Evolutionary conservation across 78 protist species (phyloP).

Genomic region (Dictyostelium discoideum): DNA sequence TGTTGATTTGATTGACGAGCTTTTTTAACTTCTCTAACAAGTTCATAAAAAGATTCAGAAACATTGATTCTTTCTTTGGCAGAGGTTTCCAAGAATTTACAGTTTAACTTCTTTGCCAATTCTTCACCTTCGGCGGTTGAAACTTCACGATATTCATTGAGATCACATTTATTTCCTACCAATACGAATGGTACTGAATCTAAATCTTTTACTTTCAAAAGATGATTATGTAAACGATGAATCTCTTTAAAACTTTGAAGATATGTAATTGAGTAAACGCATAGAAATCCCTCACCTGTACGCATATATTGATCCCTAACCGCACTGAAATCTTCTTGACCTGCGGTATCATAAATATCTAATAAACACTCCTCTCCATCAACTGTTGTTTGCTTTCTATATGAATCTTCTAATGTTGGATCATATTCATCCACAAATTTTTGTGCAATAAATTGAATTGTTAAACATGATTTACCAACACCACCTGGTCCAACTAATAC

Average conservation of each 20-base stretch:
- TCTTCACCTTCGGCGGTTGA: slow-evolving; percentile 74
- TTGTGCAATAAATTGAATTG: slow-evolving; percentile 81
- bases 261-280: slow-evolving; percentile 81
- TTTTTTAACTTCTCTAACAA: slow-evolving; percentile 75
- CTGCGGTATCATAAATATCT: slow-evolving; percentile 93
- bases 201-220: slow-evolving; percentile 70
- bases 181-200: slow-evolving; percentile 88
- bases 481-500: slow-evolving; percentile 84
- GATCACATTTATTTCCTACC: slow-evolving; percentile 95
- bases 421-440: slow-evolving; percentile 84
- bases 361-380: slow-evolving; percentile 80
- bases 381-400: slow-evolving; percentile 76
- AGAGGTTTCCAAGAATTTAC: slow-evolving; percentile 75
- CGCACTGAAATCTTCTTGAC: slow-evolving; percentile 89
- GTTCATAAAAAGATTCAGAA: slow-evolving; percentile 73
- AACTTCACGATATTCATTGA: slow-evolving; percentile 85
- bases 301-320: slow-evolving; percentile 80
- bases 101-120: slow-evolving; percentile 65
- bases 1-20: not conserved
- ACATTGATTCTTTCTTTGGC: slow-evolving; percentile 80
- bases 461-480: slow-evolving; percentile 79
- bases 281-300: slow-evolving; percentile 82
- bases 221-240: slow-evolving; percentile 62
- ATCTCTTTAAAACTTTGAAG: slow-evolving; percentile 61
- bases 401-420: slow-evolving; percentile 78